Base-by-base conservation (phyloP, 257 asterid genomes). In the Solanum chaucha region DNA sequence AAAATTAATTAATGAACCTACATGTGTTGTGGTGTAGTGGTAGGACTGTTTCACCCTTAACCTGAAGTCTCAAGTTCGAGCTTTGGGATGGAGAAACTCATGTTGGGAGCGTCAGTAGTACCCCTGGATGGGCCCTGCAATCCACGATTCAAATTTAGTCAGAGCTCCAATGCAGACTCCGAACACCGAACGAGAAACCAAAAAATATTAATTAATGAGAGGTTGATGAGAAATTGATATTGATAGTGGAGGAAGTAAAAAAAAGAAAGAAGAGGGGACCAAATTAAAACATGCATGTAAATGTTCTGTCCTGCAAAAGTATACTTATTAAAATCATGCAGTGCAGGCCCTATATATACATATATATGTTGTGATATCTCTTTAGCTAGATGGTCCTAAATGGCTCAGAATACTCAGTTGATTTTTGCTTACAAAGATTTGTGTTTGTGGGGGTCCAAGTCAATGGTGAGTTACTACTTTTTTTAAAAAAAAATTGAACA, bases 341-440 rank as follows among this genome's bases (percentile, higher is more conserved):
- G 51, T 70, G 77, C n/a, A 32, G 85, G 86, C 86, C 86, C 64
- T 24, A 34, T 72, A 17, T 15, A 48, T 55, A 55, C 9, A 51
- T 55, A 55, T 72, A 19, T 72, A 4, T 77, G 9, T 58, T 32
- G 44, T 82, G 48, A 51, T 82, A 67, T 67, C 73, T 67, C 48
- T 82, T 34, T 55, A 67, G 75, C 38, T 51, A 81, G 85, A 67
- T 83, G 86, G 86, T 64, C 72, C 86, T 83, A 7, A 77, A 77
- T n/a, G 22, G 35, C 30, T 40, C 35, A 40, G 61, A 77, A 30
- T 74, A 68, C n/a, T 30, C 64, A 13, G 58, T 35, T 71, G 12
- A 28, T 22, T 38, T 73, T 72, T 75, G 59, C 59, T 75, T 75
- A 41, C 83, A 41, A 41, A 77, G 83, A 24, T 77, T 77, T 77